Evolutionary conservation across 2,329 filamentous ascomycete species (phyloP).

Genomic region (Aspergillus sp.): DNA sequence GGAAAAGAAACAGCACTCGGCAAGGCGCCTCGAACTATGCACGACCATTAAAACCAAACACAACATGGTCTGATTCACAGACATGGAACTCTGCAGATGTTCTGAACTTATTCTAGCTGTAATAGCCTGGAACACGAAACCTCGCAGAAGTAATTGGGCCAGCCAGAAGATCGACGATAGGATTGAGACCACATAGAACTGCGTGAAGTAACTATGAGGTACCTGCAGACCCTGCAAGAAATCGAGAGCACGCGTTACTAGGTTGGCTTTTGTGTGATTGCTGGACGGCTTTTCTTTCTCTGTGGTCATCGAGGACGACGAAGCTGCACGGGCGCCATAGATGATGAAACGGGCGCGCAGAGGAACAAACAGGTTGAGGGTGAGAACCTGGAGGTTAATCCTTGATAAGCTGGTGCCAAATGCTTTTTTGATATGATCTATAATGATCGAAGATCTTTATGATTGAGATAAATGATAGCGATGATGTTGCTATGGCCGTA

Average conservation of each 20-base stretch:
- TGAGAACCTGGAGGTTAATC: not conserved
- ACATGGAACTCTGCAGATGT: constrained; percentile 44
- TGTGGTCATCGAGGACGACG: constrained; percentile 14
- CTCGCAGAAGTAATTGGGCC: constrained; percentile 52
- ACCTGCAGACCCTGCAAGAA: constrained; percentile 53
- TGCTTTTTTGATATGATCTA: constrained; percentile 34
- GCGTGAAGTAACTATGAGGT: constrained; percentile 81
- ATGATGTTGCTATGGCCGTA: constrained; percentile 15
- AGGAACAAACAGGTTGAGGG: constrained; percentile 45
- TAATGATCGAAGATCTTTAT: not conserved
- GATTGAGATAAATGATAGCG: constrained; percentile 1
- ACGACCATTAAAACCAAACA: constrained; percentile 67
- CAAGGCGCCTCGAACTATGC: constrained; percentile 68
- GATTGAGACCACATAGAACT: constrained; percentile 75
- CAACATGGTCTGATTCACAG: constrained; percentile 55
- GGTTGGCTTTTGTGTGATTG: constrained; percentile 8
- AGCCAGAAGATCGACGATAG: constrained; percentile 68
- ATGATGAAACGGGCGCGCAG: constrained; percentile 51
- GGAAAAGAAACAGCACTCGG: constrained; percentile 62
- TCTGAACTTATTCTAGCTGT: constrained; percentile 38
- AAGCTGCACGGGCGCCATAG: constrained; percentile 51
- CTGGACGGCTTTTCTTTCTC: constrained; percentile 5
- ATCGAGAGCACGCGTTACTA: constrained; percentile 38
- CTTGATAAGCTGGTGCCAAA: constrained; percentile 22
- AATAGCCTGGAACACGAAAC: constrained; percentile 46